Evolutionary conservation across 768 basidiomycete genomes (phyloP).

Genomic region (Dioszegia crocea): DNA sequence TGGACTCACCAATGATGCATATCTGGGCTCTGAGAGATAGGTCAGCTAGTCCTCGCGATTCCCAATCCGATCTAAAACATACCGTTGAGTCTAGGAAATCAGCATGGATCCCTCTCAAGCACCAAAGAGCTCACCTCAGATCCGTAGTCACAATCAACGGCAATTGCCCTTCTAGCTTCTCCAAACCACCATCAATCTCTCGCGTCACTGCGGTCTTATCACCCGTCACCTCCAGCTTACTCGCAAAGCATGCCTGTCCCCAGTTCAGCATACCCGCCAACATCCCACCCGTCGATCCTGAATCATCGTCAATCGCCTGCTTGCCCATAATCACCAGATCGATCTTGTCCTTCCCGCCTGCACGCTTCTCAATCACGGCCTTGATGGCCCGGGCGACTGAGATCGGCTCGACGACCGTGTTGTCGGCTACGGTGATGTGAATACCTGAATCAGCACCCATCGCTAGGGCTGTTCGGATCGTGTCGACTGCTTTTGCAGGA

Average conservation of each 20-base stretch:
- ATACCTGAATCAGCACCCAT: constrained; percentile 95
- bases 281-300: constrained; percentile 95
- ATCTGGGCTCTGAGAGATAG: constrained; percentile 71
- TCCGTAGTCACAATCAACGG: constrained; percentile 90
- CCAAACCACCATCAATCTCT: constrained; percentile 91
- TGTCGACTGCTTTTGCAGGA: constrained; percentile 80
- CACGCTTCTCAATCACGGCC: constrained; percentile 61
- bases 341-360: constrained; percentile 56
- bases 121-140: constrained; percentile 71
- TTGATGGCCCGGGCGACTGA: constrained; percentile 80
- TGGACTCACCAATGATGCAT: constrained; percentile 67
- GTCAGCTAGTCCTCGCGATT: background rate
- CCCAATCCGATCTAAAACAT: constrained; percentile 1
- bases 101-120: constrained; percentile 4
- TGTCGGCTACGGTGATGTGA: constrained; percentile 80
- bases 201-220: constrained; percentile 68
- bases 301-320: constrained; percentile 96
- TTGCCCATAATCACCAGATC: constrained; percentile 95
- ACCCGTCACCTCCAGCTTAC: constrained; percentile 67
- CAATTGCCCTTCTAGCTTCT: constrained; percentile 72
- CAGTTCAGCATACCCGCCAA: constrained; percentile 85
- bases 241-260: constrained; percentile 93
- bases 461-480: constrained; percentile 89
- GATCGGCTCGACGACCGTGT: constrained; percentile 74
- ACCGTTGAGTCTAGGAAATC: constrained; percentile 65